Evolutionary conservation across 1,284 basidiomycete genomes (phyloP).

Genomic region (Exsudoporus floridanus): DNA sequence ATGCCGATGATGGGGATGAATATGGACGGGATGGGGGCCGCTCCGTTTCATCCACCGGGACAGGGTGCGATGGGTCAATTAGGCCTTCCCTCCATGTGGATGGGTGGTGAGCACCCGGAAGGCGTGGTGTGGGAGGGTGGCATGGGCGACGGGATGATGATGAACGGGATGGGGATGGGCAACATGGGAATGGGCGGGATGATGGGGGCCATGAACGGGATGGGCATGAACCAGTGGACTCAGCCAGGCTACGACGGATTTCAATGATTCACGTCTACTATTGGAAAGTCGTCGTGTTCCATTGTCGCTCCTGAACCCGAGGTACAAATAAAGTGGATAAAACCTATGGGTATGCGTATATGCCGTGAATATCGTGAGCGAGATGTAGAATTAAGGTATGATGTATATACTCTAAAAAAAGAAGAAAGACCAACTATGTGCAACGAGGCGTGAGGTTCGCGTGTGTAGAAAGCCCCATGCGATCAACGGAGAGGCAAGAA

Average conservation of each 20-base stretch:
- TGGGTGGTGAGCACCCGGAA: slow-evolving; percentile 29
- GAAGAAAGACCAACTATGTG: slow-evolving; percentile 2
- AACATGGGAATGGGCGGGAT: slow-evolving; percentile 39
- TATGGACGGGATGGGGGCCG: slow-evolving; percentile 39
- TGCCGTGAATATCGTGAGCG: slow-evolving; percentile 24
- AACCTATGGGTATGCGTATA: slow-evolving; percentile 26
- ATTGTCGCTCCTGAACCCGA: slow-evolving; percentile 6
- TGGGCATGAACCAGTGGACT: slow-evolving; percentile 42
- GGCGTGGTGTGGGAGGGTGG: slow-evolving; percentile 32
- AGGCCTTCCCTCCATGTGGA: slow-evolving; percentile 27
- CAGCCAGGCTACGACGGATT: slow-evolving; percentile 32
- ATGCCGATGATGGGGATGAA: slow-evolving; percentile 43
- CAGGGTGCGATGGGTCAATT: slow-evolving; percentile 22
- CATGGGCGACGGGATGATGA: slow-evolving; percentile 32
- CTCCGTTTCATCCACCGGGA: slow-evolving; percentile 22
- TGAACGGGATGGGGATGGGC: slow-evolving; percentile 34
- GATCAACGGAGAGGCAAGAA: slow-evolving; percentile 19
- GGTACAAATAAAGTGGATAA: slow-evolving; percentile 9
- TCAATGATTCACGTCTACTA: slow-evolving; percentile 18
- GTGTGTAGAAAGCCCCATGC: slow-evolving; percentile 1
- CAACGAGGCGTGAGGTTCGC: not conserved
- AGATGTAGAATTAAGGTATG: slow-evolving; percentile 29
- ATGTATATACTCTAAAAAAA: slow-evolving; percentile 21
- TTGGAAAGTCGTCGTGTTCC: not conserved
- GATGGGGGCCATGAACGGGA: slow-evolving; percentile 32